Percentiles rank a stretch among this genome's conserved stretches.
phyloP scores from a whole-genome alignment of 768 basidiomycete species.

The Lentinula lateritia region DNA sequence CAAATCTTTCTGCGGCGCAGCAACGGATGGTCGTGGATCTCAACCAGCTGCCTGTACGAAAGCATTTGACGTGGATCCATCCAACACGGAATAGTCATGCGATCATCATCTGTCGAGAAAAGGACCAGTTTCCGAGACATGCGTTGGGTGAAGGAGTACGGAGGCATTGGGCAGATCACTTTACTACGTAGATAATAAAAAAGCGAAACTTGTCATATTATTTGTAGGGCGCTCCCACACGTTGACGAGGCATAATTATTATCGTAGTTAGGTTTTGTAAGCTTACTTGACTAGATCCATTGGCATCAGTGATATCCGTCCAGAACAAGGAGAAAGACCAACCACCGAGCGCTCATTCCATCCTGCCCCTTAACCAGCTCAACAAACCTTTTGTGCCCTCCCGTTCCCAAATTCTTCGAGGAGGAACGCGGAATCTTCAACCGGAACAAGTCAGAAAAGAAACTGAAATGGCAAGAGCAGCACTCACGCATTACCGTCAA shows the following conservation, averaged over 20 bases:
- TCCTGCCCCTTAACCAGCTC: conserved; percentile 72
- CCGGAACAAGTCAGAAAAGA: not conserved
- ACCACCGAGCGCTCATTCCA: conserved; percentile 36
- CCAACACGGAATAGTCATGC: conserved; percentile 19
- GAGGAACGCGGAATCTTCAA: conserved; percentile 73
- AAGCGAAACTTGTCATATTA: too few species aligned
- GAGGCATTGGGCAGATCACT: conserved; percentile 20
- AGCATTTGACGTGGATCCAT: conserved; percentile 19
- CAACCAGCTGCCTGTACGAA: conserved; percentile 18
- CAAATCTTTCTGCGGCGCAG: conserved; percentile 13
- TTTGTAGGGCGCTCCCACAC: too few species aligned
- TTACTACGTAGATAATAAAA: conserved; percentile 9
- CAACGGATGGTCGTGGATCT: conserved; percentile 14
- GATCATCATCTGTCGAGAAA: conserved; percentile 19
- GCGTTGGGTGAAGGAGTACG: conserved; percentile 17
- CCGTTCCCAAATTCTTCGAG: conserved; percentile 78
- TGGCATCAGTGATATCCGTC: too few species aligned
- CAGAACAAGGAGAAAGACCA: too few species aligned
- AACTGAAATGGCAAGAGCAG: not conserved
- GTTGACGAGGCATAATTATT: too few species aligned
- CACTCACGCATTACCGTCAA: conserved; percentile 80
- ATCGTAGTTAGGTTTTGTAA: too few species aligned
- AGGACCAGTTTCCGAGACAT: conserved; percentile 13
- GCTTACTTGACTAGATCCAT: too few species aligned
- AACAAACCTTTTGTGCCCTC: conserved; percentile 80